Percentiles rank a stretch among this genome's conserved stretches.
phyloP scores from a whole-genome alignment of 352 stramenopile species.

The Globisporangium nagaii region DNA sequence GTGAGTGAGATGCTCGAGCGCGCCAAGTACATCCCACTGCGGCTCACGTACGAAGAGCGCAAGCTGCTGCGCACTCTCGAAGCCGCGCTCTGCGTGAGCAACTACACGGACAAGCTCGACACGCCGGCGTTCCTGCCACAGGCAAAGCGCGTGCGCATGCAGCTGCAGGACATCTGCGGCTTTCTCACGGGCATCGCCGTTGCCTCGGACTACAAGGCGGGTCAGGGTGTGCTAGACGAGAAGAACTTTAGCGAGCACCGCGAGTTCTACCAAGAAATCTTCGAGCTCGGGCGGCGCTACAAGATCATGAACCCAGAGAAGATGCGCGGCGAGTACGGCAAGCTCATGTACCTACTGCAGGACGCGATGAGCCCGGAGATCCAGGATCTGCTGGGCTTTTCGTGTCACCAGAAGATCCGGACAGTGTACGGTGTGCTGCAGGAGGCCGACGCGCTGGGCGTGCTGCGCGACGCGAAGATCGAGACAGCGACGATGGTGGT shows the following conservation, averaged over 20 bases:
- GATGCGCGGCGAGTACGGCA: conserved; percentile 96
- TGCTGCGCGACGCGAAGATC: conserved; percentile 87
- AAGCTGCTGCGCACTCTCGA: conserved; percentile 94
- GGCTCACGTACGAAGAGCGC: conserved; percentile 92
- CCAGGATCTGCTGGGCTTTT: conserved; percentile 84
- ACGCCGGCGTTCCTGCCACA: conserved; percentile 49
- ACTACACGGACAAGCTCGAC: conserved; percentile 94
- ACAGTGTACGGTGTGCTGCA: conserved; percentile 90
- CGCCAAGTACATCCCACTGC: conserved; percentile 95
- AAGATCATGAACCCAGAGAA: conserved; percentile 99
- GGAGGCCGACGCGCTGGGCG: conserved; percentile 48
- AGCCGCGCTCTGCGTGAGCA: conserved; percentile 88
- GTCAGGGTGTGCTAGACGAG: conserved; percentile 83
- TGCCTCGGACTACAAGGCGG: conserved; percentile 83
- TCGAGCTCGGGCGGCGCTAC: conserved; percentile 93
- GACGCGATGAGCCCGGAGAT: conserved; percentile 85
- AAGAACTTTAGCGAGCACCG: conserved; percentile 89
- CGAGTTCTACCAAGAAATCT: conserved; percentile 87
- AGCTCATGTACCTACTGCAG: conserved; percentile 93
- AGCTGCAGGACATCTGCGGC: conserved; percentile 90
- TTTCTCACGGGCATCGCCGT: conserved; percentile 91
- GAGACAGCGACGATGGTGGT: conserved; percentile 94
- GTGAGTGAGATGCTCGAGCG: conserved; percentile 76
- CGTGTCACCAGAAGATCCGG: conserved; percentile 72
- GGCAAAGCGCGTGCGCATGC: conserved; percentile 79